Base-by-base conservation (phyloP, 2,329 filamentous ascomycete species). In the Coleophoma cylindrospora region DNA sequence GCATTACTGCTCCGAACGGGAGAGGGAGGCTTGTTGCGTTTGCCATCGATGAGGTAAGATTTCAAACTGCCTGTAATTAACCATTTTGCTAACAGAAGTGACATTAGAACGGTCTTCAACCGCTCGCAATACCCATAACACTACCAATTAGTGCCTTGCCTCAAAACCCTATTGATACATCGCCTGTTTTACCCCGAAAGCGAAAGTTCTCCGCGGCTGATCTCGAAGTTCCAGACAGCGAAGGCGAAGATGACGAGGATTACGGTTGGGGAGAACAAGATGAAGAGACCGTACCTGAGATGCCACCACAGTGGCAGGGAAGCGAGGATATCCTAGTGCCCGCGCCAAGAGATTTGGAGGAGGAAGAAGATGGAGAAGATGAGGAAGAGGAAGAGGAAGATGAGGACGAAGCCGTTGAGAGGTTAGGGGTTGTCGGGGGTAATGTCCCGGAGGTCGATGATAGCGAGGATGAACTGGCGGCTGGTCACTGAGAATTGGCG, bases 251-350 rank as follows among this genome's bases (percentile, higher is more conserved):
- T 14, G 83, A 86, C 52, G 85, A 89, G 55, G 81, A 87, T 60
- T 89, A 88, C 60, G 85, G 84, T 13, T 90, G 86, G 86, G 78
- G 77, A 37, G 80, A 86, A 47, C 79, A 81, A 41, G 82, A 85
- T 58, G 83, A 86, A 50, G 76, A 79, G 49, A 74, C 77, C 46
- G 69, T 83, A 58, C 80, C 81, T 11, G 70, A 69, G 3, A 77
- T 76, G 66, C 81, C 81, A n/a, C 80, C 80, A 9, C 81, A 85
- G 63, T 84, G 80, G 80, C 81, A 85, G 66, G 82, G 81, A 17
- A 85, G 81, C 57, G 81, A 86, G 59, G 82, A 85, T 60, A 68
- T 84, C 41, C 68, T 85, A 34, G 69, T 83, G 22, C 56, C 58
- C 3, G 48, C 47, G 8, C 53, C 50, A 7, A 55, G 44, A 11